Base-by-base conservation (phyloP, 257 asterid genomes). In the Anisodus tanguticus region DNA sequence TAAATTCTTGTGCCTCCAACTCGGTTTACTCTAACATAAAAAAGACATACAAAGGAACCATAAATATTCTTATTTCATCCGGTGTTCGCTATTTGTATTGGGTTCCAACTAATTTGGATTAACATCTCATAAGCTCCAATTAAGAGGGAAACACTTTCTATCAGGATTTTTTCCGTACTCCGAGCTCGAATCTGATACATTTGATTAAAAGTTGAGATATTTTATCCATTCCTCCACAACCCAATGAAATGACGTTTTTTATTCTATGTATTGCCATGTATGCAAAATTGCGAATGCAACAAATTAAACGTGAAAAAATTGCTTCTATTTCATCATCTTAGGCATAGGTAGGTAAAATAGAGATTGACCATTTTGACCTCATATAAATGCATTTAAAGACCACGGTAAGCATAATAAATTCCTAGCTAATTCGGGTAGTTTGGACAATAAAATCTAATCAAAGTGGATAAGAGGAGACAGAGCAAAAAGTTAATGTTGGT, bases 371-470 rank as follows among this genome's bases (percentile, higher is more conserved):
- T 19, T 19, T 7, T 72, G 80, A 45, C 59, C 39, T n/a, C 26
- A 53, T 76, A 54, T 43, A 49, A 76, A 11, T 76, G 81, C 81
- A 49, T 49, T 74, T 45, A 74, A 74, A 22, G 15, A 64, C 43
- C 8, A 16, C 1, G 62, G n/a, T 55, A 55, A 55, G 62, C 62
- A 62, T 62, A 62, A 26, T 26, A 58, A 17, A 58, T 19, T 58
- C 64, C 19, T 37, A 70, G 55, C 2, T 37, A 26, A 74, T 17
- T 8, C 62, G 15, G 81, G 60, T 64, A 9, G 41, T 47, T 49
- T 47, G 3, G 81, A 85, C 67, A 67, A 55, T 47, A 45, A 80
- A 59, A 31, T 47, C 39, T 37, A 60, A 85, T 37, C 71, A 43
- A 47, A 76, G 81, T 51, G 57, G 57, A 35, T 22, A 26, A 64